Conservation (phyloP, 805 yeast genomes). For the Pichia manshurica region DNA sequence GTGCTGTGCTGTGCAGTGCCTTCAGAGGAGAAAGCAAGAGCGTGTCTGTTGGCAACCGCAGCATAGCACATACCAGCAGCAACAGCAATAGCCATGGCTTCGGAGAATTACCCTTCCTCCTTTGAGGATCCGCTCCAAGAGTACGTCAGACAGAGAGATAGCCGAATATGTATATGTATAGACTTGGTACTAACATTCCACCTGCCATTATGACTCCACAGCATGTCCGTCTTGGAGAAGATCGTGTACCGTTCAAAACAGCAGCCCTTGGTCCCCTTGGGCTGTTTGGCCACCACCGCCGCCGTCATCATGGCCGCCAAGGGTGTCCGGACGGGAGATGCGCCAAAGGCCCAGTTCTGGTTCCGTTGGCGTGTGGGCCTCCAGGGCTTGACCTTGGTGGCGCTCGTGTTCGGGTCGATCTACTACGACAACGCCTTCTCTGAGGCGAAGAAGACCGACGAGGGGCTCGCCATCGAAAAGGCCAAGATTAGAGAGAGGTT, state of each 20-base stretch:
- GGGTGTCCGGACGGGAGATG: conserved; percentile 67
- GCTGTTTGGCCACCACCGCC: conserved; percentile 69
- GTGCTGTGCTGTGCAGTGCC: too few species aligned
- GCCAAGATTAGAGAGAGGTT: conserved; percentile 78
- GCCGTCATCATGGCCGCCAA: conserved; percentile 78
- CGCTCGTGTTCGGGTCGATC: conserved; percentile 75
- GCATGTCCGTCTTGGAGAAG: conserved; percentile 48
- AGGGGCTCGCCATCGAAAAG: conserved; percentile 64
- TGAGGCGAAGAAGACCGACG: conserved; percentile 41
- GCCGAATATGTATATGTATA: not conserved
- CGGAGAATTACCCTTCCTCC: conserved; percentile 43
- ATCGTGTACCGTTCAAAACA: conserved; percentile 62
- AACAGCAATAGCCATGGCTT: conserved; percentile 26
- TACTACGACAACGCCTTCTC: conserved; percentile 51
- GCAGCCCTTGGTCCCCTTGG: conserved; percentile 87
- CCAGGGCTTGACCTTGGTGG: conserved; percentile 78
- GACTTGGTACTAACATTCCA: not conserved
- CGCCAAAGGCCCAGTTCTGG: conserved; percentile 73
- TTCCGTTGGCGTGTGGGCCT: conserved; percentile 86
- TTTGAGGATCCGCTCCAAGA: conserved; percentile 42
- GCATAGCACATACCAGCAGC: too few species aligned
- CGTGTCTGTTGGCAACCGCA: too few species aligned
- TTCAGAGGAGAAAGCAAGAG: too few species aligned
- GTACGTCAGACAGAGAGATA: too few species aligned
- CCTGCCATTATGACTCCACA: conserved; percentile 9